Base-by-base conservation (phyloP, 495 filamentous ascomycete species). In the Aspergillus avenaceus region DNA sequence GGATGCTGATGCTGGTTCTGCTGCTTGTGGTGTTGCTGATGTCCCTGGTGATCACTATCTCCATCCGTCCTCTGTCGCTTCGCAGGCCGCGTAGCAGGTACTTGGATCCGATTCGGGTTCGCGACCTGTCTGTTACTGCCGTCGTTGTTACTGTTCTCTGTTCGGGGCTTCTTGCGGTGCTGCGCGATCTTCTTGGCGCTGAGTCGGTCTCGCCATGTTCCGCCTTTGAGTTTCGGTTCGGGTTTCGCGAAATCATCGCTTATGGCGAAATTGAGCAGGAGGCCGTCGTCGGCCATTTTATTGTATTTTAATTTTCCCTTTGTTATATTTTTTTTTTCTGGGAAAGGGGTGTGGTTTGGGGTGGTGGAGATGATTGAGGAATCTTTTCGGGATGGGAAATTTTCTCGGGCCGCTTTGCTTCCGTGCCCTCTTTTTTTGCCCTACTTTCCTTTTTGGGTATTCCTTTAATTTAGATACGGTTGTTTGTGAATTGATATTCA, bases 281-380 rank as follows among this genome's bases (percentile, higher is more conserved):
- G 86, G 43, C 89, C 90, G 84, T 95, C 88, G 73, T 97, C 90
- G 18, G 90, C 89, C 91, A 96, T 61, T 38, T 44, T 97, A n/a
- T 52, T 43, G 55, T 26, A 9, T 7, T 44, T n/a, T 14, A 45
- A 4, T 25, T 28, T 13, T 21, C 26, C 11, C 13, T 16, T 22
- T 8, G 9, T 21, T 26, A 13, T 38, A 24, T 45, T 38, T 44
- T 44, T 24, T 22, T 23, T 27, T 31, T 41, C 32, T 32, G 23
- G 41, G 22, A 16, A 27, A 29, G 24, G 23, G 14, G 24, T 45
- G 5, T 16, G 14, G 23, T n/a, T n/a, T n/a, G n/a, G n/a, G n/a
- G n/a, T n/a, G n/a, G n/a, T n/a, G n/a, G n/a, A n/a, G n/a, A n/a
- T n/a, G n/a, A n/a, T n/a, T n/a, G n/a, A n/a, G n/a, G n/a, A n/a